Conservation (phyloP, 495 filamentous ascomycete genomes). For the Platismatia glauca region DNA sequence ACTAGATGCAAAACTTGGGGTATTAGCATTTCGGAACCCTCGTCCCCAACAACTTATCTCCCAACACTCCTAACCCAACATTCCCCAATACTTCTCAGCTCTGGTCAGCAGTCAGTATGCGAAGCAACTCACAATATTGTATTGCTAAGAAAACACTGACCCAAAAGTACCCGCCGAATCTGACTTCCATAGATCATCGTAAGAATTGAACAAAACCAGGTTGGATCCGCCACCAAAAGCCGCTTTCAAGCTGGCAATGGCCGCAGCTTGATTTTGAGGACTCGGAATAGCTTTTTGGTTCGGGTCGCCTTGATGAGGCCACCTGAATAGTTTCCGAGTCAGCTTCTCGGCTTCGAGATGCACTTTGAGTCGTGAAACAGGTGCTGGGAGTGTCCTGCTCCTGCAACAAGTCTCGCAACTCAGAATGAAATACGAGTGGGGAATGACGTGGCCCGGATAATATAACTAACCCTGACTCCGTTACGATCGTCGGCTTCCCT, state of each 20-base stretch:
- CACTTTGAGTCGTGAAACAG: not conserved
- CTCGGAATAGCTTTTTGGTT: conserved; percentile 60
- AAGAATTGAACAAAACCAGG: conserved; percentile 63
- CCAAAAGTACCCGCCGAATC: conserved; percentile 51
- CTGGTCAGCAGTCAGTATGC: not conserved
- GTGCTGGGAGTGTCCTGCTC: not conserved
- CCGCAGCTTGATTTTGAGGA: conserved; percentile 49
- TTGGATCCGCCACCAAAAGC: conserved; percentile 40
- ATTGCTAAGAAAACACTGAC: not conserved
- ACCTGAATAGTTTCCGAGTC: conserved; percentile 57
- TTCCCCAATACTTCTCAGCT: not conserved
- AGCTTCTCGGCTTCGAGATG: not conserved
- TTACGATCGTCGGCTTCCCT: conserved; percentile 52
- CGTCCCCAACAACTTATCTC: not conserved
- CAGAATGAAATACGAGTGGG: too few relatives aligned
- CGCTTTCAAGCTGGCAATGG: conserved; percentile 52
- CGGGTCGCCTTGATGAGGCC: conserved; percentile 57
- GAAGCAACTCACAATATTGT: not conserved
- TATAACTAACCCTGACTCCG: conserved; percentile 69
- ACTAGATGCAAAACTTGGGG: not conserved
- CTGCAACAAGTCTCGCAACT: not conserved
- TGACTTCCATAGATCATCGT: conserved; percentile 73
- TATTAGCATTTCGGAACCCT: not conserved
- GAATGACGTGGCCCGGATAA: too few relatives aligned
- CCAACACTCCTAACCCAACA: too few relatives aligned